phyloP scores from a whole-genome alignment of 2,329 filamentous ascomycete species.

The Sporothrix curviconia region DNA sequence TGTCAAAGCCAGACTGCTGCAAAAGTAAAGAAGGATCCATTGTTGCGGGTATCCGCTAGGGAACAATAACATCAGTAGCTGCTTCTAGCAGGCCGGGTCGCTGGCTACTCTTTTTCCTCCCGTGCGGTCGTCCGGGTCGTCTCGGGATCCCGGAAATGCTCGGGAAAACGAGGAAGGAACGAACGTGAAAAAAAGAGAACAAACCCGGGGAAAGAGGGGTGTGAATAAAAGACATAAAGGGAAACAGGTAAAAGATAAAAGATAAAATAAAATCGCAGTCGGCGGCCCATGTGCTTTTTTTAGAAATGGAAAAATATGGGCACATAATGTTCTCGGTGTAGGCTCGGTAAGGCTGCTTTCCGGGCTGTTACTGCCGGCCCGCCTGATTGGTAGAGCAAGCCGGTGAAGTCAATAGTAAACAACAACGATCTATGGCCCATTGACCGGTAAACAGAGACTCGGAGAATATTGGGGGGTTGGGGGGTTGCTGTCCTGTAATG shows the following conservation, averaged over 20 bases:
- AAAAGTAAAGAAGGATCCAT: too few relatives aligned
- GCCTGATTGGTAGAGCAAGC: not conserved
- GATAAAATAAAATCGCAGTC: not conserved
- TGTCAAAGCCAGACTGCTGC: too few relatives aligned
- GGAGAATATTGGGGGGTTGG: too few relatives aligned
- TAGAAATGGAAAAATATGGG: not conserved
- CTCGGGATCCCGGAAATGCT: conserved; percentile 8
- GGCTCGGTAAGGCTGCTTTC: not conserved
- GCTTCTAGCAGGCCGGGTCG: too few relatives aligned
- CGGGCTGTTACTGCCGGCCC: not conserved
- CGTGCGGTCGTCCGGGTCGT: conserved; percentile 8
- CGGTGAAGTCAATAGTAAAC: not conserved
- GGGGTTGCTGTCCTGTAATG: too few relatives aligned
- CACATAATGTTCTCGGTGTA: not conserved
- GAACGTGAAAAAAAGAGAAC: not conserved
- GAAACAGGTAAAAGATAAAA: too few relatives aligned
- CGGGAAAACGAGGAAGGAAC: not conserved
- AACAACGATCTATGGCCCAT: too few relatives aligned
- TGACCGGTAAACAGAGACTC: too few relatives aligned
- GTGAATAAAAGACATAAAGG: not conserved
- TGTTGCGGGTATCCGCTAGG: too few relatives aligned
- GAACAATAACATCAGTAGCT: too few relatives aligned
- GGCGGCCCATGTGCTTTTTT: not conserved
- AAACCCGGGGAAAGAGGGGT: conserved; percentile 2
- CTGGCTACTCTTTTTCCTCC: not conserved